Base-by-base conservation (phyloP, 2,329 filamentous ascomycete genomes). In the Botrytis aclada region DNA sequence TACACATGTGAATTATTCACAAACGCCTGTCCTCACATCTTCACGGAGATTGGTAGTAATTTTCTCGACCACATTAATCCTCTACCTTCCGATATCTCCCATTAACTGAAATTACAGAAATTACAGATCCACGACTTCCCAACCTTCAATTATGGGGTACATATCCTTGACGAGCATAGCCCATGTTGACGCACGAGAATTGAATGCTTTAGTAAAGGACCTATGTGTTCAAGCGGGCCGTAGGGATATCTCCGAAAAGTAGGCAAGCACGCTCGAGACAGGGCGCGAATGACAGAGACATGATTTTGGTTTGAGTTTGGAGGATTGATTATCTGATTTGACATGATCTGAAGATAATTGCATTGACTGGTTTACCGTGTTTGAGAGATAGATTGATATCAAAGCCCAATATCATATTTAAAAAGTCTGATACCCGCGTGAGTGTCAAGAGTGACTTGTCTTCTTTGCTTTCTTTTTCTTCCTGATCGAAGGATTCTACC, bases 61-160 rank as follows among this genome's bases (percentile, higher is more conserved):
- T 61, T 25, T 41, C 60, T 39, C 37, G 60, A n/a, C 60, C 60
- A 60, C 56, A 25, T 61, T 16, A 61, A 39, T n/a, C 34, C 58
- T 61, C 34, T 61, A 39, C 58, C 34, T 47, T 51, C 66, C 66
- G 54, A 69, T 69, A 37, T 61, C 25, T 43, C 54, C 66, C 66
- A 32, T 58, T 29, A 37, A 10, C 7, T 25, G 22, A 69, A 69
- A 58, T 69, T 51, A n/a, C 61, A 51, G 10, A 18, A 69, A 58
- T 69, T 51, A 41, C 61, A 51, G 20, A 29, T 47, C 29, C 22
- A 64, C 25, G 41, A 47, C 41, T 65, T 32, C 34, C 22, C 47
- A 22, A 45, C 25, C 20, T 51, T 66, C 20, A 37, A 66, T 66
- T 66, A 66, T 51, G 64, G 64, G 61, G 61, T 63, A 43, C 39